phyloP scores from a whole-genome alignment of 1,139 yeast species.

The Wickerhamiella pararugosa region DNA sequence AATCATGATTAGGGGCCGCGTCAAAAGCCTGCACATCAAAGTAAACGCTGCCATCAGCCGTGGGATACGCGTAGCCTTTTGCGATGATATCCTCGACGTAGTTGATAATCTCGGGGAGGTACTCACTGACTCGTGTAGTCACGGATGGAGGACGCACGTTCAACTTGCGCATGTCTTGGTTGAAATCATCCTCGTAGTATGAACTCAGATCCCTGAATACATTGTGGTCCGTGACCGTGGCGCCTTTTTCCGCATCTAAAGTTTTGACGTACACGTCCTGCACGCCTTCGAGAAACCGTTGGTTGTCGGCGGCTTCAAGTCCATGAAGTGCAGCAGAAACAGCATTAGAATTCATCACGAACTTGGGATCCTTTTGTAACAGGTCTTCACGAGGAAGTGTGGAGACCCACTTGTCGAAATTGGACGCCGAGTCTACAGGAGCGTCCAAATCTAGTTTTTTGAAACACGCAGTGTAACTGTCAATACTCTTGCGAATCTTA shows the following conservation, averaged over 20 bases:
- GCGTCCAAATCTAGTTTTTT: constrained; percentile 1
- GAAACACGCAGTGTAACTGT: constrained; percentile 31
- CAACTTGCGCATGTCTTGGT: constrained; percentile 70
- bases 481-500: constrained; percentile 33
- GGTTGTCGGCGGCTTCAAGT: constrained; percentile 18
- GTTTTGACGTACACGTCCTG: constrained; percentile 64
- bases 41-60: constrained; percentile 84
- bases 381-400: constrained; percentile 35
- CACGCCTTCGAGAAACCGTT: constrained; percentile 34
- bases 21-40: constrained; percentile 82
- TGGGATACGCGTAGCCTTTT: constrained; percentile 74
- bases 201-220: constrained; percentile 74
- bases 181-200: constrained; percentile 75
- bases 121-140: constrained; percentile 94
- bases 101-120: constrained; percentile 75
- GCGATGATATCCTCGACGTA: constrained; percentile 60
- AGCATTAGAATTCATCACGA: constrained; percentile 71
- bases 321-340: constrained; percentile 37
- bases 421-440: constrained; percentile 21
- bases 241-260: constrained; percentile 59
- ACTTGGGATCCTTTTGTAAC: constrained; percentile 52
- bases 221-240: constrained; percentile 67
- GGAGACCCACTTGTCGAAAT: constrained; percentile 39
- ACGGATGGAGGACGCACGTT: constrained; percentile 75
- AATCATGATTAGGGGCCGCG: constrained; percentile 46